Percentiles rank a stretch among this genome's conserved stretches.
Conservation (phyloP, 2,329 filamentous ascomycete genomes). For the Alternaria hordeiaustralica region DNA sequence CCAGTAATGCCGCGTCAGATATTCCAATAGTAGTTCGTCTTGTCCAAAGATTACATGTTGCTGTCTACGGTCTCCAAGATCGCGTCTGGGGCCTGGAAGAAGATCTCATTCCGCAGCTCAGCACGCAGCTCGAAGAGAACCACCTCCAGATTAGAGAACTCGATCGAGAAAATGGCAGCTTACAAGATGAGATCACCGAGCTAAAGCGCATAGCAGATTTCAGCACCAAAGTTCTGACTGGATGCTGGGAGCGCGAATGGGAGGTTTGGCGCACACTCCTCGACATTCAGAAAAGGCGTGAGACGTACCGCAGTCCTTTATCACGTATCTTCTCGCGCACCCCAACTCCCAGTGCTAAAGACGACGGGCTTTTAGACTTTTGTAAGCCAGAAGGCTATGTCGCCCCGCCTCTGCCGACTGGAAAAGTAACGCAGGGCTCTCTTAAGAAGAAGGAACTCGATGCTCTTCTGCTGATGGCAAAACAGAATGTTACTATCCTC, state of each 20-base stretch:
- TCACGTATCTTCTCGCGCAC: background rate
- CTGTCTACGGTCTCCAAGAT: slow-evolving; percentile 15
- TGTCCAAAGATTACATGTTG: slow-evolving; percentile 17
- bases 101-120: slow-evolving; percentile 17
- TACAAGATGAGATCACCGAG: slow-evolving; percentile 3
- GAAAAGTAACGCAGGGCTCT: background rate
- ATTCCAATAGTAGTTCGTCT: slow-evolving; percentile 14
- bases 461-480: slow-evolving; percentile 13
- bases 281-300: slow-evolving; percentile 7
- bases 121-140: slow-evolving; percentile 12
- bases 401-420: background rate
- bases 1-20: background rate
- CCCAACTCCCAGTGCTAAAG: background rate
- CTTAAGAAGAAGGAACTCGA: slow-evolving; percentile 19
- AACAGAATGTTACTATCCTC: slow-evolving; percentile 25
- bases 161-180: background rate
- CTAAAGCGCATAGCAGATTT: slow-evolving; percentile 15
- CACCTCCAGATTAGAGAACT: background rate
- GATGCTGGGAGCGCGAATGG: slow-evolving; percentile 26
- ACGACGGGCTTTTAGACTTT: background rate
- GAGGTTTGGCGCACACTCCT: slow-evolving; percentile 17
- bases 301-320: background rate
- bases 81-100: slow-evolving; percentile 20
- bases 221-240: slow-evolving; percentile 6
- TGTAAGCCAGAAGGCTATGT: background rate